Evolutionary conservation across 2,329 filamentous ascomycete genomes (phyloP), one percentile per base, ranked within the genome.

Genomic region (Bipolaris gigantea): DNA sequence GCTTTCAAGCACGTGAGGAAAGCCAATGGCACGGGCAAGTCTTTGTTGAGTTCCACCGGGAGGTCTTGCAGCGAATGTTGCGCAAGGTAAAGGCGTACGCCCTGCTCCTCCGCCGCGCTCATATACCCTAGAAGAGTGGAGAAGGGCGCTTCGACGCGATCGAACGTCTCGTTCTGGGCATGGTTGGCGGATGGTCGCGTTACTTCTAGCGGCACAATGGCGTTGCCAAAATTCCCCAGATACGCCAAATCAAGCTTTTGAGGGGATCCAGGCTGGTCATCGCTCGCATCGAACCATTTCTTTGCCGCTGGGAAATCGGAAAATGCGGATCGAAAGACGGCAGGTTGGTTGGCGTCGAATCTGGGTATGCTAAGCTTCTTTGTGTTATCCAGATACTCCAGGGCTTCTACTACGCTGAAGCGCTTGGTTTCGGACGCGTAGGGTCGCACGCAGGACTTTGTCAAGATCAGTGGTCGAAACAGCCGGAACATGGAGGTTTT

Each of bases 21-120:
- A 8, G 18, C 10, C 0, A 79, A 70, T 0, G 92, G 92, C 0
- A 82, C 81, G 0, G 88, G 87, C 0, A 96, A 72, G 63, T 95
- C 90, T 3, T 79, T 69, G 50, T 79, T 82, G 1, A 96, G 75
- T 1, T 74, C 59, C 0, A 63, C 47, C 0, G 93, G 92, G 0
- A 97, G 81, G 50, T 89, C 83, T 4, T 79, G 68, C 2, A 97
- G 80, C 30, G 88, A 80, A 13, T 87, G 89, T 75, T 97, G 94
- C 0, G 93, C 92, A 48, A 97, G 86, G 72, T 97, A 97, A 3
- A 97, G 78, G n/a, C 73, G 73, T 36, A 50, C 67, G 27, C 50
- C 58, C 60, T 56, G 55, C 15, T 46, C 47, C 5, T 79, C 75
- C 53, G 52, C 11, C 62, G 63, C 61, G 27, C 76, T 57, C 72